These are phyloP conservation scores for Starmerella floris DNA, from an alignment of 805 yeast species.

Conservation along the genomic window DNA sequence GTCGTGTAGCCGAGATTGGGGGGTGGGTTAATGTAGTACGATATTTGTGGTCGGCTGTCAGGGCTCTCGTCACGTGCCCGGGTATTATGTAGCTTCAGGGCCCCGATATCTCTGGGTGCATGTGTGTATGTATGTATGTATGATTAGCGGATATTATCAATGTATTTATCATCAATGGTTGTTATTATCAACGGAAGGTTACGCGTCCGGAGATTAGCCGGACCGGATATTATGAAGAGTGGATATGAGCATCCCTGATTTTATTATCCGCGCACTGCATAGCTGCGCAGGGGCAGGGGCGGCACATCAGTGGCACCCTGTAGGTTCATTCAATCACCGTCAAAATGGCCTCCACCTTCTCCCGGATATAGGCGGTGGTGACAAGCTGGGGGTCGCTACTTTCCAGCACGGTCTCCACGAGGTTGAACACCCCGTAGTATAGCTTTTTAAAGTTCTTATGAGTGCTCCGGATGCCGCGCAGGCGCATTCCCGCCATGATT, in stretches of 20 bases:
- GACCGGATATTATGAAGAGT: not conserved
- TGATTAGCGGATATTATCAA: not conserved
- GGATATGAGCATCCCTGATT: no score
- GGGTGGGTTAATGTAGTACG: no score
- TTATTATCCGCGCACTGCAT: no score
- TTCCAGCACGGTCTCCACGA: conserved; percentile 25
- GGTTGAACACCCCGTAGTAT: conserved; percentile 22
- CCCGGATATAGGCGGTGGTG: conserved; percentile 12
- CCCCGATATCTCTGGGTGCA: no score
- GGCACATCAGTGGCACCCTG: not conserved
- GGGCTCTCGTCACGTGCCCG: no score
- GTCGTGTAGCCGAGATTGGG: no score
- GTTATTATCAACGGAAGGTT: not conserved
- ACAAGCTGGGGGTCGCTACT: conserved; percentile 4
- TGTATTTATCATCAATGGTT: no score
- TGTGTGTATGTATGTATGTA: not conserved
- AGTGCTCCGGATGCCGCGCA: conserved; percentile 25
- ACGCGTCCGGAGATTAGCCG: not conserved
- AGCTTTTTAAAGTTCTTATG: conserved; percentile 23
- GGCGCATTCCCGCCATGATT: conserved; percentile 27
- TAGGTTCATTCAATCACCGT: conserved; percentile 11
- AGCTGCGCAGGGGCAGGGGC: no score
- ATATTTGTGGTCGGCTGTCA: no score
- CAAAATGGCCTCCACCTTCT: conserved; percentile 20
- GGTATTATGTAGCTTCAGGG: no score